Evolutionary conservation across 441 rosid genomes (phyloP), one percentile per base, ranked within the genome.

Genomic region (Jatropha multifida): DNA sequence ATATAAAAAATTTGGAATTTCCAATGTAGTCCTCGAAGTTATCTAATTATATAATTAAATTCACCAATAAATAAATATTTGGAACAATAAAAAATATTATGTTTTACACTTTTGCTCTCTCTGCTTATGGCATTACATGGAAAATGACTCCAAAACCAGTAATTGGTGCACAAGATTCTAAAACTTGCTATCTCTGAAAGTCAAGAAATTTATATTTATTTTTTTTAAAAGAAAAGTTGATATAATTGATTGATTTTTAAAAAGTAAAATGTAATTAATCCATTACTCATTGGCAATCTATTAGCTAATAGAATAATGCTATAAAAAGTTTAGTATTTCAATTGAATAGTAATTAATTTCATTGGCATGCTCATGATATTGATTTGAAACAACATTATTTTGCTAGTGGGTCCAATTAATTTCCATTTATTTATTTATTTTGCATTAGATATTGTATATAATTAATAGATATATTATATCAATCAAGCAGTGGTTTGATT

Each of bases 111-210:
- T 42, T 15, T 61, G 15, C 58, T 27, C 18, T 15, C 54, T 46
- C 4, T 20, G 26, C n/a, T 52, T 32, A 27, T 38, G 78, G 14
- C 44, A 68, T 52, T 62, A 60, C 44, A 67, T 74, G 71, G 62
- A 62, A 61, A 74, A 65, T 58, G 63, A 69, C 52, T 9, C 69
- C 10, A 14, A 72, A 61, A 20, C 68, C 37, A 37, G 67, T 74
- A 74, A 78, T 73, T 80, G 71, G 78, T 72, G 58, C 70, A 74
- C 72, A 76, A 65, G 72, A 78, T 76, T 80, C 80, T 69, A 62
- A 0, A 56, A 49, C 76, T 83, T 81, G 81, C 86, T 79, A 77
- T 74, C 83, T 26, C 69, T 55, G 18, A 75, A 83, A 83, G 83
- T 49, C 75, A 83, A 52, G 64, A 42, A 77, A 69, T 58, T 42